These are phyloP conservation scores for Mrakia hoshinonis DNA, from an alignment of 768 basidiomycete species.

Conservation along the genomic window DNA sequence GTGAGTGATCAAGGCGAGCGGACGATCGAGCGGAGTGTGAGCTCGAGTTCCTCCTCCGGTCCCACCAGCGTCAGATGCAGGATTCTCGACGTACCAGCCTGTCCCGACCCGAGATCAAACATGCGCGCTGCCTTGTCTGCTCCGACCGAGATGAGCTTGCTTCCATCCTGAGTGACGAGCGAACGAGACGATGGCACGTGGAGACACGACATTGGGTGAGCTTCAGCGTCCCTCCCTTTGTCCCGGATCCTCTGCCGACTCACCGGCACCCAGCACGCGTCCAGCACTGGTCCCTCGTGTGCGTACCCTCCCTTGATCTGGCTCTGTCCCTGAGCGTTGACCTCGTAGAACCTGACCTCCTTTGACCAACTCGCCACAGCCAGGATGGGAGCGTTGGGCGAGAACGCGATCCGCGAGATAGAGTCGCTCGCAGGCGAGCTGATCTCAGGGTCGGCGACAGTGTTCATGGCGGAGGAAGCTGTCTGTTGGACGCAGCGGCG, in stretches of 20 bases:
- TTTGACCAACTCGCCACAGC: slow-evolving; percentile 94
- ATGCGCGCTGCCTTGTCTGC: slow-evolving; percentile 92
- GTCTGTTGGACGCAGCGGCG: too few relatives aligned
- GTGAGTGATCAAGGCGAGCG: too few relatives aligned
- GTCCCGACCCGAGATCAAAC: slow-evolving; percentile 80
- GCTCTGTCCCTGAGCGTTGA: slow-evolving; percentile 61
- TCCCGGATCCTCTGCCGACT: slow-evolving; percentile 36
- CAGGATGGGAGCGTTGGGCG: slow-evolving; percentile 73
- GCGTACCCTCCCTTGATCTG: slow-evolving; percentile 82
- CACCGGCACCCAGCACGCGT: slow-evolving; percentile 85
- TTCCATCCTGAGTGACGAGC: slow-evolving; percentile 65
- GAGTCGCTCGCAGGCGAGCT: slow-evolving; percentile 74
- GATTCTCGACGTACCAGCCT: slow-evolving; percentile 43
- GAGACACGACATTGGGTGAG: background rate
- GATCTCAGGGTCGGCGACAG: slow-evolving; percentile 48
- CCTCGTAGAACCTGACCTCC: slow-evolving; percentile 81
- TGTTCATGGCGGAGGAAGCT: slow-evolving; percentile 24
- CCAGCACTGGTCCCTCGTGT: slow-evolving; percentile 82
- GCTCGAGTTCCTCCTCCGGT: background rate
- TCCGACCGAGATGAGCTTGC: slow-evolving; percentile 82
- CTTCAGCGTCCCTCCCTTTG: background rate
- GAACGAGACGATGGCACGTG: background rate
- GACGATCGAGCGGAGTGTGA: background rate
- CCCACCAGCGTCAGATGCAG: too few relatives aligned
- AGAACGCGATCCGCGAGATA: slow-evolving; percentile 76